Percentiles rank a stretch among this genome's conserved stretches.
Conservation (phyloP, 306 rosid species). For the Albizia julibrissin region DNA sequence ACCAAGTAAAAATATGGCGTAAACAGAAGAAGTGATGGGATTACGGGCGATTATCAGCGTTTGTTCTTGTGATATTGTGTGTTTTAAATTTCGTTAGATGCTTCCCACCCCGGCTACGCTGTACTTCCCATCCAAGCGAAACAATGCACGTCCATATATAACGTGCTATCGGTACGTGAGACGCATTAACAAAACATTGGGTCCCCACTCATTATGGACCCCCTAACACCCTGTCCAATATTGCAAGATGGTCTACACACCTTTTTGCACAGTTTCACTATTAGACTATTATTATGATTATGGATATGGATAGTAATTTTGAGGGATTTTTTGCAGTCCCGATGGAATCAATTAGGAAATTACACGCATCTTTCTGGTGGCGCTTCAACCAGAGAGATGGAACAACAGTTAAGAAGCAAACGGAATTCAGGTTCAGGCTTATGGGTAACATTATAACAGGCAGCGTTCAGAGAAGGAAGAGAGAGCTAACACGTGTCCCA, state of each 20-base stretch:
- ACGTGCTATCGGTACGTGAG: not conserved
- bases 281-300: not conserved
- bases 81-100: not conserved
- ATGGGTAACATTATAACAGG: too few species aligned
- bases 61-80: not conserved
- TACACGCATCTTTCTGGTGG: not conserved
- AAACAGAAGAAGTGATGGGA: not conserved
- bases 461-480: not conserved
- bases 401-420: not conserved
- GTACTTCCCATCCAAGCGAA: not conserved
- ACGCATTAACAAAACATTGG: not conserved
- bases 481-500: not conserved
- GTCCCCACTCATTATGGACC: not conserved
- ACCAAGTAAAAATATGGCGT: not conserved
- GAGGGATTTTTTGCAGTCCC: not conserved
- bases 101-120: not conserved
- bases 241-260: not conserved
- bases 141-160: not conserved
- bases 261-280: not conserved
- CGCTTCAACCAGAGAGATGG: not conserved
- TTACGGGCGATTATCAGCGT: not conserved
- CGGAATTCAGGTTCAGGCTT: not conserved
- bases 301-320: not conserved
- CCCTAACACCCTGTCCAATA: not conserved
- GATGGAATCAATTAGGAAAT: not conserved